These are phyloP conservation scores for Plantago major DNA, from an alignment of 257 asterid genomes.

Conservation along the genomic window DNA sequence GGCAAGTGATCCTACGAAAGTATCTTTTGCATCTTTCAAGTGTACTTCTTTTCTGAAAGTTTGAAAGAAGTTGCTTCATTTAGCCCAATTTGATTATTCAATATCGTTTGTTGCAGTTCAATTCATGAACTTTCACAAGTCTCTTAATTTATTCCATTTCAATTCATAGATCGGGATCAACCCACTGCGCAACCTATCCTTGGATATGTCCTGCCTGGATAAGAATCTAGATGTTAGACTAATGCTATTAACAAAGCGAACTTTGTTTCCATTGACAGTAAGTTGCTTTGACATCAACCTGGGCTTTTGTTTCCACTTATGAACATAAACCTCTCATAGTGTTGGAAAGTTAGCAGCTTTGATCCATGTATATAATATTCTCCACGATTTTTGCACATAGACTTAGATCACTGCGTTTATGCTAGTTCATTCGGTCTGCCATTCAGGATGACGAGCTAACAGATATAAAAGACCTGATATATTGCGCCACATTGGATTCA, in stretches of 20 bases:
- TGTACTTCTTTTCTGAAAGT: too few species aligned
- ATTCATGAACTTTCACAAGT: too few species aligned
- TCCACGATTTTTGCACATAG: too few species aligned
- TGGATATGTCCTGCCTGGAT: slow-evolving; percentile 42
- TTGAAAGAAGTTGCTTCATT: too few species aligned
- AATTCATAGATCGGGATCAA: slow-evolving; percentile 32
- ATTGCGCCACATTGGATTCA: slow-evolving; percentile 37
- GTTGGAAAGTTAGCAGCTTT: too few species aligned
- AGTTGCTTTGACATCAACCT: slow-evolving; percentile 22
- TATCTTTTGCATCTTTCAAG: background rate
- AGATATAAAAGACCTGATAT: slow-evolving; percentile 29
- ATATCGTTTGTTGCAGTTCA: too few species aligned
- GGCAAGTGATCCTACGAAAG: slow-evolving; percentile 26
- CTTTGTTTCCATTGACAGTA: slow-evolving; percentile 25
- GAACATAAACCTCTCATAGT: too few species aligned
- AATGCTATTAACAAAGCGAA: slow-evolving; percentile 40
- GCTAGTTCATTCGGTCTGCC: background rate
- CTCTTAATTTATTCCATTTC: too few species aligned
- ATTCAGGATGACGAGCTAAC: slow-evolving; percentile 43
- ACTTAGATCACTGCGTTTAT: background rate
- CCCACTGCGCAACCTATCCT: slow-evolving; percentile 42
- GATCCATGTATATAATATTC: too few species aligned
- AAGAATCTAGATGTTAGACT: slow-evolving; percentile 44
- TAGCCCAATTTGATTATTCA: too few species aligned
- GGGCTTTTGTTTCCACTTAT: background rate